Evolutionary conservation across 108 stramenopile species (phyloP), one percentile per base, ranked within the genome.

Genomic region (Skeletonema costatum): DNA sequence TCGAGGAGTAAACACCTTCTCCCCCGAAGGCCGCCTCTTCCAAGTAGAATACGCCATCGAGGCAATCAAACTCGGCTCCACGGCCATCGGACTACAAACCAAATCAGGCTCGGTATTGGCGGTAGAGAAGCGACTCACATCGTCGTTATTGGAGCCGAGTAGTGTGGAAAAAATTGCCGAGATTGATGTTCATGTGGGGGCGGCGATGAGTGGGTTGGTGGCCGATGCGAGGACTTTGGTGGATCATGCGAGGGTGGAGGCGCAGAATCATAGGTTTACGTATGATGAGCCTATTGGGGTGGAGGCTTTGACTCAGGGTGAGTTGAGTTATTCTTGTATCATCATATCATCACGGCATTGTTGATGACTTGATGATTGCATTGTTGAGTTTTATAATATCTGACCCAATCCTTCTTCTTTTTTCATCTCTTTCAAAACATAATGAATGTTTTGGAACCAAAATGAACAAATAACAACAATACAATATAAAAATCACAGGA

Each of bases 41-140:
- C 98, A 99, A 80, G 98, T 97, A 12, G 99, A 99, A 86, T 99
- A 99, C 76, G 98, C 99, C 44, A 98, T 99, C 72, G 97, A 99
- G 84, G 98, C 98, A 56, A 97, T 97, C 85, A 94, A 93, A 77
- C 86, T 99, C 2, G 99, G 99, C 25, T 99, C 98, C 50, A 98
- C 98, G 8, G 97, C 98, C 5, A 90, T 99, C 42, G 99, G 99
- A 9, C 78, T 99, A 32, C 90, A 97, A 76, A 99, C 98, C 65
- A 93, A 91, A 71, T 84, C 97, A 8, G 99, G 98, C 10, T 88
- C 94, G 32, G 91, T 99, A 19, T 87, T 99, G 46, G 98, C 97
- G 3, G 98, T 99, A 31, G 99, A 99, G 86, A 99, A 99, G 81
- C 91, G 98, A 32, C 81, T 99, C 44, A 93, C 97, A 11, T 95